phyloP scores from a whole-genome alignment of 176 grass and related monocot species.

The Dactylis glomerata region DNA sequence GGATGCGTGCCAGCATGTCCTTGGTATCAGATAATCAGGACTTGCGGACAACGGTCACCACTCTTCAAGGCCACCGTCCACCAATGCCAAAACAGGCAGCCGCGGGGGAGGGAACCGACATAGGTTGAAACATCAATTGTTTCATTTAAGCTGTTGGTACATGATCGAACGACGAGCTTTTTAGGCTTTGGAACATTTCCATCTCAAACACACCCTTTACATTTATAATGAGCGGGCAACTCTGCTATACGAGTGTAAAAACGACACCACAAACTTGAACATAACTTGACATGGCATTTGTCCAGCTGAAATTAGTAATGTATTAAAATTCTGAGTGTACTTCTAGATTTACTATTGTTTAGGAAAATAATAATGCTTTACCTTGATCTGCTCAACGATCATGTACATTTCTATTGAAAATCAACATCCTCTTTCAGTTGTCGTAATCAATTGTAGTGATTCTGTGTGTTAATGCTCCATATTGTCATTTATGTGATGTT shows the following conservation, averaged over 20 bases:
- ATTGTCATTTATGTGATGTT: slow-evolving; percentile 21
- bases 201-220: not conserved
- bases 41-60: not conserved
- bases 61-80: not conserved
- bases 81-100: not conserved
- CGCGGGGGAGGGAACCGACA: not conserved
- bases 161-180: not conserved
- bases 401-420: slow-evolving; percentile 7
- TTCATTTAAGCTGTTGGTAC: not conserved
- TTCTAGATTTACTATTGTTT: slow-evolving; percentile 3
- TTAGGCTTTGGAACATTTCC: not conserved
- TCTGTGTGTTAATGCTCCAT: slow-evolving; percentile 15
- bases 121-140: not conserved
- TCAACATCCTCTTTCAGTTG: slow-evolving; percentile 1
- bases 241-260: not conserved
- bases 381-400: not conserved
- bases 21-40: not conserved
- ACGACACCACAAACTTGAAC: not conserved
- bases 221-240: not conserved
- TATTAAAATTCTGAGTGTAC: not conserved
- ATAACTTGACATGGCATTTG: slow-evolving; percentile 4
- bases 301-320: not conserved
- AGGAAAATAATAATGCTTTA: not conserved
- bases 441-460: not conserved
- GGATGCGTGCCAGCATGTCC: not conserved